phyloP scores from a whole-genome alignment of 2,329 filamentous ascomycete genomes.

The Pseudogymnoascus sp. region DNA sequence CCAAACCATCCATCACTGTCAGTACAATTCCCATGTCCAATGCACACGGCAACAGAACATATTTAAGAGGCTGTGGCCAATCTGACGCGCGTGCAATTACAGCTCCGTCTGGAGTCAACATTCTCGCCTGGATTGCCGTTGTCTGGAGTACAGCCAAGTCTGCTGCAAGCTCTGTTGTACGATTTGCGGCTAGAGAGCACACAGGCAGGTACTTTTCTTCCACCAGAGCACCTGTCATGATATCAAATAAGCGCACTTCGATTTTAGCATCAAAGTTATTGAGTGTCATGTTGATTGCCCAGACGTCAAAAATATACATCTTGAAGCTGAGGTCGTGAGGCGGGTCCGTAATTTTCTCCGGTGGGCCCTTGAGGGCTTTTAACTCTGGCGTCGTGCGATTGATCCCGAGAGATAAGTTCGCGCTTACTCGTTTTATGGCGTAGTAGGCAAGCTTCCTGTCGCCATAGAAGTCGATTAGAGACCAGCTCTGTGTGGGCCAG shows the following conservation, averaged over 20 bases:
- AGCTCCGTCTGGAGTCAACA: slow-evolving; percentile 28
- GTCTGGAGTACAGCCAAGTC: neutral
- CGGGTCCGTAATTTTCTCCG: neutral
- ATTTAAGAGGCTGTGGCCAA: slow-evolving; percentile 63
- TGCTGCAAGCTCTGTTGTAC: neutral
- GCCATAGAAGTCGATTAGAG: slow-evolving; percentile 67
- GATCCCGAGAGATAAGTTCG: neutral
- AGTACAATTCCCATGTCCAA: neutral
- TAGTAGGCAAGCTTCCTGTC: slow-evolving; percentile 70
- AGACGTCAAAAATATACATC: slow-evolving; percentile 17
- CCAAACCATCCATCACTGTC: neutral
- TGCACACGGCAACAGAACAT: slow-evolving; percentile 24
- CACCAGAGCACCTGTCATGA: slow-evolving; percentile 48
- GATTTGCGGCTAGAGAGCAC: neutral
- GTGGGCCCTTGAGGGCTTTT: neutral
- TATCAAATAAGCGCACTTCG: slow-evolving; percentile 48
- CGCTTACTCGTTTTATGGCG: slow-evolving; percentile 46
- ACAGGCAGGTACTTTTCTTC: slow-evolving; percentile 38
- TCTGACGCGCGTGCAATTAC: slow-evolving; percentile 56
- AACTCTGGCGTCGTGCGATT: neutral
- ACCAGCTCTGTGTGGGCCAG: slow-evolving; percentile 70
- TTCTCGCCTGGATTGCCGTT: neutral
- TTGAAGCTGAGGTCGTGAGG: slow-evolving; percentile 18
- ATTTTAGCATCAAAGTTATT: slow-evolving; percentile 13
- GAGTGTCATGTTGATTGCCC: slow-evolving; percentile 19